These are phyloP conservation scores for Botryosphaeria dothidea DNA, from an alignment of 2,329 filamentous ascomycete genomes.

Conservation along the genomic window DNA sequence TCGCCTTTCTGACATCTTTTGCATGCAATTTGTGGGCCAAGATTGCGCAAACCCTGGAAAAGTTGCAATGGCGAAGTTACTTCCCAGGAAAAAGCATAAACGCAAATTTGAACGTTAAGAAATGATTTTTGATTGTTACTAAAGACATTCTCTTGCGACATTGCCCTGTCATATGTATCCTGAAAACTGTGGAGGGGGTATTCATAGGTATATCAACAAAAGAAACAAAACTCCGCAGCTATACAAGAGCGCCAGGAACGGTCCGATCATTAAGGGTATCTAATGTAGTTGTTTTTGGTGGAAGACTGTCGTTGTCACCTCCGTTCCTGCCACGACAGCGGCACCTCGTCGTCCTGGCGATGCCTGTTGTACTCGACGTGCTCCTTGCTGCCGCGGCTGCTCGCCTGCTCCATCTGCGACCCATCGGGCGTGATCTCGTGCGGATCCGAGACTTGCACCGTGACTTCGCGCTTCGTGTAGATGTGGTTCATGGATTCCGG, in stretches of 20 bases:
- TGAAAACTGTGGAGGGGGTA: neutral
- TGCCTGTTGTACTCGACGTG: neutral
- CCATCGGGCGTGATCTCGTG: neutral
- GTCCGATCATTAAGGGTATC: conserved; percentile 1
- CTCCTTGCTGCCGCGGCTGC: conserved; percentile 7
- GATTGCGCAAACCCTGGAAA: no score
- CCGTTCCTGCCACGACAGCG: neutral
- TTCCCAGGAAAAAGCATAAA: no score
- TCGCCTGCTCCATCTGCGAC: neutral
- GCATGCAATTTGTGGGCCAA: no score
- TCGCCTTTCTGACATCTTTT: no score
- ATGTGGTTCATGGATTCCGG: neutral
- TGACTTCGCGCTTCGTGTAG: conserved; percentile 6
- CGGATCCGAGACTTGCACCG: conserved; percentile 9
- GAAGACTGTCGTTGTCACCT: neutral
- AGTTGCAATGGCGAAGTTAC: no score
- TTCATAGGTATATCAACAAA: neutral
- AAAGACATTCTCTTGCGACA: no score
- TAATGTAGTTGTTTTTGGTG: neutral
- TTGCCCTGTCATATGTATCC: neutral
- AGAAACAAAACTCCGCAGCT: neutral
- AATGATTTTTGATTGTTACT: no score
- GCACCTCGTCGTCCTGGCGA: conserved; percentile 1
- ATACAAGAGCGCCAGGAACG: neutral
- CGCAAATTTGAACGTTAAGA: no score